Base-by-base conservation (phyloP, 1,139 yeast species). In the Petasospora rhodanensis region DNA sequence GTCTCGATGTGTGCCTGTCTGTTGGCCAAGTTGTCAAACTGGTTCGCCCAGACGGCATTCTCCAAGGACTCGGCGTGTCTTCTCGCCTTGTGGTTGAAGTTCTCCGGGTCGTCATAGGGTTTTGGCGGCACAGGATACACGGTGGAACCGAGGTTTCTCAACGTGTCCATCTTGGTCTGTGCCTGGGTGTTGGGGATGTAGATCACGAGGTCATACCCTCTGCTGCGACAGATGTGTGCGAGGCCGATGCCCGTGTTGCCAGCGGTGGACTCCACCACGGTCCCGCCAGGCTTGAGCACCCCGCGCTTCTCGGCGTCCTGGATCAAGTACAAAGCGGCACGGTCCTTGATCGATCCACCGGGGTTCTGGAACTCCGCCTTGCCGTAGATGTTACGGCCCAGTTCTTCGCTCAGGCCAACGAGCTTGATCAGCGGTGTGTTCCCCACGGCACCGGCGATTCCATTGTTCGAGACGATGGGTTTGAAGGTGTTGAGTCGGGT, bases 331-430 rank as follows among this genome's bases (percentile, higher is more conserved):
- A 82, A 64, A 0, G 96, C 96, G 7, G 96, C 96, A 39, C 96
- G 70, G 56, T 86, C 96, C 56, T 86, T 86, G 41, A 87, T 87
- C 6, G 94, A 81, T 1, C 96, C 96, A 30, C 96, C 96, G 2
- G 96, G 96, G 60, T 87, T 86, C 81, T 83, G 82, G 62, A 78
- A 83, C 61, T 86, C 96, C 11, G 94, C 94, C 56, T 86, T 86
- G 32, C 85, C 96, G 54, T 76, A 85, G 46, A 86, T 76, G 51
- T 86, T 82, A 48, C 95, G 66, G 9, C 86, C 86, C 14, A 79
- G 59, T 44, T 71, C 70, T 22, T 66, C 62, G 13, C 86, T 77
- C 29, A 85, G 66, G 28, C 63, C 65, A 38, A 80, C 78, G 32
- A 87, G 68, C 46, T 72, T 70, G 44, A 86, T 64, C 47, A 86